Base-by-base conservation (phyloP, 148 eudicot species). In the Drosera capensis region DNA sequence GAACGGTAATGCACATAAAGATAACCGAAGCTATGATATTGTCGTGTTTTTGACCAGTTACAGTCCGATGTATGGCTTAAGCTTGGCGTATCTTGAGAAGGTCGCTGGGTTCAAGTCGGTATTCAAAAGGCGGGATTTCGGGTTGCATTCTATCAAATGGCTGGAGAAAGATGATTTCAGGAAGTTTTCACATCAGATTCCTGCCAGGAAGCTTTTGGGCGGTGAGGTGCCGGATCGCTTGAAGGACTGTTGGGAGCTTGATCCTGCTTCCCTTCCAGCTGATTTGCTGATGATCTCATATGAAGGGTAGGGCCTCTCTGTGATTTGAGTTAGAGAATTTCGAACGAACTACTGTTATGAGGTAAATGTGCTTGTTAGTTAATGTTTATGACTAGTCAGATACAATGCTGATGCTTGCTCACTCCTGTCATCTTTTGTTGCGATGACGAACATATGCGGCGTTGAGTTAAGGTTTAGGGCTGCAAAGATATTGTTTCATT, bases 111-210 rank as follows among this genome's bases (percentile, higher is more conserved):
- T 68, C 55, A 78, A 49, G 67, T 68, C 93, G 26, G 76, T 80
- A 46, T 90, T 84, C 40, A 73, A 58, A 73, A 78, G 93, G 50
- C 66, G 57, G 62, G 85, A 75, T 26, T 56, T 69, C 49, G 95
- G 97, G 24, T 64, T 42, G 51, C 70, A 64, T 67, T 94, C 81
- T 38, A 53, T 90, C 34, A 75, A 50, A 63, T 71, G 63, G 56
- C 73, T 84, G 47, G 74, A 56, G 55, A 74, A 71, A 45, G 65
- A 47, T 37, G 85, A 90, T 44, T 28, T 75, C 20, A 55, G 68
- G 62, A 28, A 73, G 36, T 75, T 84, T 66, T 90, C 99, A 0
- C 95, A 90, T 58, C 95, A 85, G 54, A 81, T 90, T 62, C 93
- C 99, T 18, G 82, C 93, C 24, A 73, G 74, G 68, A 75, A 78